Conservation (phyloP, 1,284 basidiomycete species). For the Trichosporon ovoides region DNA sequence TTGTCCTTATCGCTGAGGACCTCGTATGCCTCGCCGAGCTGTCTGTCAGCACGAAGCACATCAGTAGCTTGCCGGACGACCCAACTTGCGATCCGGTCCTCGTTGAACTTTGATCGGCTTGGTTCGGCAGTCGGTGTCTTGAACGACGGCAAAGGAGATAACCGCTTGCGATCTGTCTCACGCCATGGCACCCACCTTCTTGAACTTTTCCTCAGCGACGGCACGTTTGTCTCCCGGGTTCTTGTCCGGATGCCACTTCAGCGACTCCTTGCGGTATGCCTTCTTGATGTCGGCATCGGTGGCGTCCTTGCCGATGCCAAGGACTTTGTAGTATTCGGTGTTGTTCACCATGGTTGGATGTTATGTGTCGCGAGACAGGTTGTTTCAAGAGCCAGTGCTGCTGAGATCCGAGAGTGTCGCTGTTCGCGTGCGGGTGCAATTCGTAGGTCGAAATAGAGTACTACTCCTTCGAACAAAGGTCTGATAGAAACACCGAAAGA, state of each 20-base stretch:
- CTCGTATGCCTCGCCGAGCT: constrained; percentile 95
- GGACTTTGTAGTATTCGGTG: constrained; percentile 47
- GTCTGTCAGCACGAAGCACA: neutral
- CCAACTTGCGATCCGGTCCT: neutral
- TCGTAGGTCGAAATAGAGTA: neutral
- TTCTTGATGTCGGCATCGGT: constrained; percentile 76
- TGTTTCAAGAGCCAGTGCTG: neutral
- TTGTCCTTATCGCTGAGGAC: constrained; percentile 88
- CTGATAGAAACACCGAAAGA: neutral
- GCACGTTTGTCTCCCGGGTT: constrained; percentile 56
- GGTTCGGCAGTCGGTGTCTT: neutral
- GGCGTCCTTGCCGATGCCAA: constrained; percentile 69
- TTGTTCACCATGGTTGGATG: constrained; percentile 41
- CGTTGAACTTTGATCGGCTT: neutral
- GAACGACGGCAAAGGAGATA: neutral
- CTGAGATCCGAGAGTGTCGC: neutral
- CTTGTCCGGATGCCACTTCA: constrained; percentile 90
- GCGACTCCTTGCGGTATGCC: constrained; percentile 56
- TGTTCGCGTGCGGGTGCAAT: neutral
- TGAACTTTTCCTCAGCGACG: constrained; percentile 82
- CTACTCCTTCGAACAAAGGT: neutral
- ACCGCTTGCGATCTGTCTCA: neutral
- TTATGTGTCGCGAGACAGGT: neutral
- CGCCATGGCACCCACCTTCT: constrained; percentile 59
- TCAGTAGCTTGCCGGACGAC: neutral